These are phyloP conservation scores for Delonix regia DNA, from an alignment of 306 rosid genomes.

Conservation along the genomic window DNA sequence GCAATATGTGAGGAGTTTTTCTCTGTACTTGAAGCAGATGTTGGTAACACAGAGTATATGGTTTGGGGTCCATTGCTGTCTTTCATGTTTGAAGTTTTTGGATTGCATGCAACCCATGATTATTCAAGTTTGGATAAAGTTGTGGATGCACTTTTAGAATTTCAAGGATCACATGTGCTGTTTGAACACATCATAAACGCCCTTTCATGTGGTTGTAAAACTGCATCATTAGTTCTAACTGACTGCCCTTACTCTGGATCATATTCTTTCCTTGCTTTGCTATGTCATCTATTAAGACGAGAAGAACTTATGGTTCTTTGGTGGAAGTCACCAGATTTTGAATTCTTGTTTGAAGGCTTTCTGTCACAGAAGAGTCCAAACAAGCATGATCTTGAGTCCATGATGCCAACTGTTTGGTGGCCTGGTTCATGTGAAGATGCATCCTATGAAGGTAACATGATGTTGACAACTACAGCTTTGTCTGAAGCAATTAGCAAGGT, in stretches of 20 bases:
- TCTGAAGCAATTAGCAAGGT: constrained; percentile 89
- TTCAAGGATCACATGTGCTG: constrained; percentile 66
- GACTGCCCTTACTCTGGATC: constrained; percentile 95
- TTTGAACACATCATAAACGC: constrained; percentile 80
- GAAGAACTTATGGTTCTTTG: constrained; percentile 91
- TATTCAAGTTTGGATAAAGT: constrained; percentile 82
- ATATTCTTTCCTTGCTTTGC: constrained; percentile 84
- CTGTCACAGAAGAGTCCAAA: constrained; percentile 84
- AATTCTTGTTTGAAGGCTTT: constrained; percentile 86
- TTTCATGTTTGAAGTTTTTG: constrained; percentile 78
- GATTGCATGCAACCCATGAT: constrained; percentile 73
- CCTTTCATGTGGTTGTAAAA: constrained; percentile 73
- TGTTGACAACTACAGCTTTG: constrained; percentile 79
- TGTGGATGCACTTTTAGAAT: constrained; percentile 71
- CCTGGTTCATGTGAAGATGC: constrained; percentile 89
- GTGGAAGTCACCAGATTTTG: constrained; percentile 94
- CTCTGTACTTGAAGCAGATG: constrained; percentile 64
- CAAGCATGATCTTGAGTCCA: constrained; percentile 86
- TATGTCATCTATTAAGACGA: constrained; percentile 75
- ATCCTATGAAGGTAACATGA: constrained; percentile 75
- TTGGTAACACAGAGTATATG: constrained; percentile 61
- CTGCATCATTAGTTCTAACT: constrained; percentile 60
- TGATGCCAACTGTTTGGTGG: constrained; percentile 99
- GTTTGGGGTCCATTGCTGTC: constrained; percentile 86
- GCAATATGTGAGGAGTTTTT: constrained; percentile 81